Base-by-base conservation (phyloP, 2,329 filamentous ascomycete genomes). In the Alternaria brassicicola region DNA sequence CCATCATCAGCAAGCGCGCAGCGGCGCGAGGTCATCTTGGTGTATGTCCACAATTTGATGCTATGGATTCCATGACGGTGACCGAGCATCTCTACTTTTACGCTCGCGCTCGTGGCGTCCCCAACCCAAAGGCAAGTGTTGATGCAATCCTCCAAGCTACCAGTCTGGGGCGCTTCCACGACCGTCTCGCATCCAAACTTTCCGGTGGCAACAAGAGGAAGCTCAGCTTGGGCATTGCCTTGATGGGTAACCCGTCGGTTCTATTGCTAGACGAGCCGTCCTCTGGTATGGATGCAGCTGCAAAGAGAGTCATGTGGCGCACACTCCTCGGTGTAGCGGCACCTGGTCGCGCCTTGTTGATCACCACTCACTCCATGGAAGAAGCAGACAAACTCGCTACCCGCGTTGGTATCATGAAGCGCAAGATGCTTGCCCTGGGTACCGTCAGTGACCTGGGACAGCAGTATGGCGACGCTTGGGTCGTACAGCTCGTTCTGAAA, bases 201-300 rank as follows among this genome's bases (percentile, higher is more conserved):
- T 94, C 90, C 0, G 93, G 94, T 8, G 94, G 94, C 28, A 97
- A 97, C 79, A 96, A 96, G 80, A 85, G 93, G n/a, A 98, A 97
- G 77, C 81, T 98, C 1, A 92, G 88, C 17, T 84, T 97, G 0
- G 93, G 90, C 3, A 96, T 97, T 54, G 93, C 94, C 0, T 81
- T 98, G 1, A 96, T 97, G 85, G 94, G 93, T 4, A 96, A 97
- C 68, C 93, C 93, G 0, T 87, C 88, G 0, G 93, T 97, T 0
- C 81, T 98, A 1, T 83, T 97, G 0, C 88, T 97, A 2, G 94
- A 98, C 70, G 94, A 97, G 73, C 94, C 94, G 0, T 91, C 87
- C 0, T 93, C 89, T 0, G 93, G 93, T 0, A 90, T 97, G 80
- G 94, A 98, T 68, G 93, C 93, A 0, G 92, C 92, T 0, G 89